Conservation (phyloP, 164 flowering plant genomes). For the Amborella trichopoda region DNA sequence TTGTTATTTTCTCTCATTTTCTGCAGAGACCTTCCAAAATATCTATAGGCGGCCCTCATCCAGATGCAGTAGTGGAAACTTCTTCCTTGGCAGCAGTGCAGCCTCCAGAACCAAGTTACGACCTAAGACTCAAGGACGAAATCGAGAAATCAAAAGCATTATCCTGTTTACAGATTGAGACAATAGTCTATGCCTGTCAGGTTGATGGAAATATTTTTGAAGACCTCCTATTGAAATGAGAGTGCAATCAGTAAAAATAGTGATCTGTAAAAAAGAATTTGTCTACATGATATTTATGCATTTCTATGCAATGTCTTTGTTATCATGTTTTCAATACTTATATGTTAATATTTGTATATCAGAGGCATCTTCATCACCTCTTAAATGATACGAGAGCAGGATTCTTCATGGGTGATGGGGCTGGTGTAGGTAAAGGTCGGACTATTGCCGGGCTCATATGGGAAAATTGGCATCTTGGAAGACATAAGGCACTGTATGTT, state of each 20-base stretch:
- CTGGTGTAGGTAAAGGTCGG: constrained; percentile 98
- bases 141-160: constrained; percentile 55
- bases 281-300: too few relatives aligned
- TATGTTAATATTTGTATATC: constrained; percentile 5
- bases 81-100: constrained; percentile 93
- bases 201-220: constrained; percentile 20
- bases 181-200: constrained; percentile 91
- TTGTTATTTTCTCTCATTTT: too few relatives aligned
- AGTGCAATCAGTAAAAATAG: too few relatives aligned
- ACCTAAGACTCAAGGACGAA: constrained; percentile 47
- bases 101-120: constrained; percentile 96
- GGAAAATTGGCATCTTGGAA: constrained; percentile 95
- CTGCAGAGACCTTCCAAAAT: constrained; percentile 83
- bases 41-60: constrained; percentile 89
- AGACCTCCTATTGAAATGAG: too few relatives aligned
- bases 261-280: too few relatives aligned
- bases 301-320: neutral
- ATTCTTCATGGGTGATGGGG: constrained; percentile 96
- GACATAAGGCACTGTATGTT: constrained; percentile 82
- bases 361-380: constrained; percentile 86
- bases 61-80: constrained; percentile 93
- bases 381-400: constrained; percentile 76
- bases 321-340: neutral
- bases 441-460: constrained; percentile 95
- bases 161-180: constrained; percentile 96